These are phyloP conservation scores for Candida peoriensis DNA, from an alignment of 805 yeast genomes.

Conservation along the genomic window DNA sequence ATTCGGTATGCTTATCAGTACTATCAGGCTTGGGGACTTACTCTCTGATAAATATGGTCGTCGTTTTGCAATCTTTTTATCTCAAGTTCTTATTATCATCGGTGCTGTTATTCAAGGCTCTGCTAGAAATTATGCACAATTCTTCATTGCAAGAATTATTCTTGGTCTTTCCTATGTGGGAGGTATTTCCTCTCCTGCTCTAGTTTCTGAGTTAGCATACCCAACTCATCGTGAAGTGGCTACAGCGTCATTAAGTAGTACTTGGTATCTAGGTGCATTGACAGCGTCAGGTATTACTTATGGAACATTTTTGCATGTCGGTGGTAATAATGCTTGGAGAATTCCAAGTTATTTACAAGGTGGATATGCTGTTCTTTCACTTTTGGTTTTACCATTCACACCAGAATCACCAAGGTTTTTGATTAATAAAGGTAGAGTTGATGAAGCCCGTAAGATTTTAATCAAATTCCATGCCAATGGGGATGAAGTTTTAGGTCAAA, in stretches of 20 bases:
- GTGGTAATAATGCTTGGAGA: slow-evolving; percentile 42
- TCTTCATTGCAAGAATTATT: slow-evolving; percentile 33
- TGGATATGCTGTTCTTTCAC: slow-evolving; percentile 39
- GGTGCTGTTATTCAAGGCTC: slow-evolving; percentile 25
- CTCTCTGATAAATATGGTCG: slow-evolving; percentile 38
- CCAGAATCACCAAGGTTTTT: slow-evolving; percentile 49
- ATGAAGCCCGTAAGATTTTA: slow-evolving; percentile 44
- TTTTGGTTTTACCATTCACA: slow-evolving; percentile 30
- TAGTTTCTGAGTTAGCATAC: slow-evolving; percentile 47
- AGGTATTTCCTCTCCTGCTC: slow-evolving; percentile 43
- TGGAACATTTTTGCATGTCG: slow-evolving; percentile 33
- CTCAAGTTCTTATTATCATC: slow-evolving; percentile 18
- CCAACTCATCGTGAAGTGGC: slow-evolving; percentile 39
- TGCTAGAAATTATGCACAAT: slow-evolving; percentile 19
- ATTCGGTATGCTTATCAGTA: too few relatives aligned
- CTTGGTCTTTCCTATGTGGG: slow-evolving; percentile 46
- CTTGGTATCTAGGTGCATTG: slow-evolving; percentile 51
- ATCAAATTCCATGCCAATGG: too few relatives aligned
- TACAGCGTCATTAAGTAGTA: slow-evolving; percentile 43
- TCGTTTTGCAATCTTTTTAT: slow-evolving; percentile 21
- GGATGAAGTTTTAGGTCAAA: too few relatives aligned
- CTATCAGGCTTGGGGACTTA: too few relatives aligned
- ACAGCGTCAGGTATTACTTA: slow-evolving; percentile 47
- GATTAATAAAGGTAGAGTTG: slow-evolving; percentile 35
- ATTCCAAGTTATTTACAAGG: slow-evolving; percentile 50